phyloP scores from a whole-genome alignment of 2,329 filamentous ascomycete genomes.

The Tolypocladium inflatum region DNA sequence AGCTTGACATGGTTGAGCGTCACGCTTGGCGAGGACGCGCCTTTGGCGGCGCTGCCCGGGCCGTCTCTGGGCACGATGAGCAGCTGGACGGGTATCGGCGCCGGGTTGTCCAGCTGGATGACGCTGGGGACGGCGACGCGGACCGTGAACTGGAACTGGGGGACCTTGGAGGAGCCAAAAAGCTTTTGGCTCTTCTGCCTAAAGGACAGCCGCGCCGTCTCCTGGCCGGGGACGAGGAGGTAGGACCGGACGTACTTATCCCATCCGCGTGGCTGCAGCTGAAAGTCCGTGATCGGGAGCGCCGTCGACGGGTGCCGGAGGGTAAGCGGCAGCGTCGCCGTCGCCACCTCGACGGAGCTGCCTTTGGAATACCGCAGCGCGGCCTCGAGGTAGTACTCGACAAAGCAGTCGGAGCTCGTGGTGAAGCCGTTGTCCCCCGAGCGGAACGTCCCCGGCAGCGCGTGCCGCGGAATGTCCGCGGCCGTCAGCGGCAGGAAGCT shows the following conservation, averaged over 20 bases:
- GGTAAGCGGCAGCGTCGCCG: conserved; percentile 13
- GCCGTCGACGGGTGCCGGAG: conserved; percentile 4
- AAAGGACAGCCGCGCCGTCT: conserved; percentile 18
- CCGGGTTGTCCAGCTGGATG: conserved; percentile 18
- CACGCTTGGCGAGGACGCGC: conserved; percentile 5
- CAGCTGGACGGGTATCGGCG: conserved; percentile 12
- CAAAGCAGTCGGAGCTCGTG: conserved; percentile 13
- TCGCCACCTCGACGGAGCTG: not conserved
- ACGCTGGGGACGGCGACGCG: conserved; percentile 14
- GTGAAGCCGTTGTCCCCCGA: not conserved
- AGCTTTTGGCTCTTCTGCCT: conserved; percentile 21
- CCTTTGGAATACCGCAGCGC: conserved; percentile 8
- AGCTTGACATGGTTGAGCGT: conserved; percentile 9
- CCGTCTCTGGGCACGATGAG: conserved; percentile 5
- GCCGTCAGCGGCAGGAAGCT: conserved; percentile 8
- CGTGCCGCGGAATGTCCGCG: conserved; percentile 1
- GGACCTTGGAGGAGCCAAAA: conserved; percentile 22
- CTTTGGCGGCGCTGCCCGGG: conserved; percentile 7
- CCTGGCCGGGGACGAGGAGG: conserved; percentile 20
- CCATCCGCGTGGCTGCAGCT: not conserved
- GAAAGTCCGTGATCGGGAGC: conserved; percentile 10
- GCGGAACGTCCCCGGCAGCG: conserved; percentile 9
- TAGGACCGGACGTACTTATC: conserved; percentile 7
- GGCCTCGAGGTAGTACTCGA: conserved; percentile 27
- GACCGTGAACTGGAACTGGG: conserved; percentile 15